Base-by-base conservation (phyloP, 2,329 filamentous ascomycete genomes). In the Curvularia sp. region DNA sequence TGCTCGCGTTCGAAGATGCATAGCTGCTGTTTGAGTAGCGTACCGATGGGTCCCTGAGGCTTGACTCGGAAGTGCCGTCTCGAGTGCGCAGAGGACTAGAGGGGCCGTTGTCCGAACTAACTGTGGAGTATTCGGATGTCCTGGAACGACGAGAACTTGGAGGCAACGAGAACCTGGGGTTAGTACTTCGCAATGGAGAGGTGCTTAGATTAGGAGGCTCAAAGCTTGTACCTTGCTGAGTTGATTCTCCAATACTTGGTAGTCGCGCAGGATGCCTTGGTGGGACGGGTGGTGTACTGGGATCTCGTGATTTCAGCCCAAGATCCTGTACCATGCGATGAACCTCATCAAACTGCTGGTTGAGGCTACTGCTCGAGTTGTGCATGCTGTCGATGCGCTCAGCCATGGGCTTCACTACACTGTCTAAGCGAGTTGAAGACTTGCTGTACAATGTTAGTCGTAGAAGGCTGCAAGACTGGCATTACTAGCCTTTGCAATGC, bases 1-100 rank as follows among this genome's bases (percentile, higher is more conserved):
- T 51, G 13, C 61, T 62, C 5, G 58, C 92, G 95, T 75, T 86
- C 95, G 52, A 95, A 90, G 78, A 92, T 94, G 77, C 94, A 95
- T 72, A 93, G 94, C 77, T 88, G 88, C 26, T 90, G 91, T 58
- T 62, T 1, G 69, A 97, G 94, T 78, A 92, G 93, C 67, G 93
- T 93, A 78, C 90, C 92, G 80, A 93, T 88, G 90, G 93, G 88
- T n/a, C 81, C 91, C 51, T 66, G 15, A 70, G 64, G 52, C 69
- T 75, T 39, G 73, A 67, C 20, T 67, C 70, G 31, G 71, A 71
- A 2, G 68, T 60, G 15, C 68, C 62, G 53, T 70, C 71, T 8
- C 55, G 58, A 33, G 48, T 49, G 10, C 61, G 58, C 26, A 64
- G 60, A 20, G 64, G 54, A 41, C 52, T 26, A n/a, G 57, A 43